Base-by-base conservation (phyloP, 176 grass and related monocot genomes). In the Avena sativa region DNA sequence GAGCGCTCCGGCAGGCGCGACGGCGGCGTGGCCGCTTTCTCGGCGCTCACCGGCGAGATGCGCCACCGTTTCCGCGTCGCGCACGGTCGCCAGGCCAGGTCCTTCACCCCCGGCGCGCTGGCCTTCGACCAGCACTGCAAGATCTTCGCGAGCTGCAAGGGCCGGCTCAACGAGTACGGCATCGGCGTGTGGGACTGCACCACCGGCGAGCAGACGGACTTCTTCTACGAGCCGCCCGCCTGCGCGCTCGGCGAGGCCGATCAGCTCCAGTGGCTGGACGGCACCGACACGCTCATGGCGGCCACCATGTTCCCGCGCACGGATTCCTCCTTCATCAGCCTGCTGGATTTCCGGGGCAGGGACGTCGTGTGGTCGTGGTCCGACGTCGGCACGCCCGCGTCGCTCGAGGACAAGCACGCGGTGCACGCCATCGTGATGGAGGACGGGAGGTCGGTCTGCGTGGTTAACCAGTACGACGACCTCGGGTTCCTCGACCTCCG, bases 401-500 rank as follows among this genome's bases (percentile, higher is more conserved):
- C 90, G 25, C 88, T 93, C 6, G 89, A 96, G 79, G 90, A 96
- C 48, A 96, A 98, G 87, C 86, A 86, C 68, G 94, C 91, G 15
- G 89, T 98, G 4, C 94, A 98, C 25, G 94, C 97, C 9, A 76
- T 87, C 17, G 92, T 43, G 3, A 79, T 89, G 74, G 97, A 90
- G 40, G 92, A 93, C 59, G 85, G 72, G 3, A 62, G 86, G 48
- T 89, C 97, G 0, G 80, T 98, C 49, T 96, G 94, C 48, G 85
- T 98, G 0, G 49, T 98, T 25, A 96, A 98, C 85, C 92, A 96
- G 81, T 94, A 98, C 50, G 92, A 94, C 10, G 90, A 96, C 77
- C 81, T 98, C 57, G 97, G 97, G 0, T 98, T 98, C 87, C 93
- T 98, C 7, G 97, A 98, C 79, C 72, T 96, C 49, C 90, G 97